Percentiles rank a stretch among this genome's conserved stretches.
These are phyloP conservation scores for Trapa bicornis DNA, from an alignment of 345 rosid genomes.

Conservation along the genomic window DNA sequence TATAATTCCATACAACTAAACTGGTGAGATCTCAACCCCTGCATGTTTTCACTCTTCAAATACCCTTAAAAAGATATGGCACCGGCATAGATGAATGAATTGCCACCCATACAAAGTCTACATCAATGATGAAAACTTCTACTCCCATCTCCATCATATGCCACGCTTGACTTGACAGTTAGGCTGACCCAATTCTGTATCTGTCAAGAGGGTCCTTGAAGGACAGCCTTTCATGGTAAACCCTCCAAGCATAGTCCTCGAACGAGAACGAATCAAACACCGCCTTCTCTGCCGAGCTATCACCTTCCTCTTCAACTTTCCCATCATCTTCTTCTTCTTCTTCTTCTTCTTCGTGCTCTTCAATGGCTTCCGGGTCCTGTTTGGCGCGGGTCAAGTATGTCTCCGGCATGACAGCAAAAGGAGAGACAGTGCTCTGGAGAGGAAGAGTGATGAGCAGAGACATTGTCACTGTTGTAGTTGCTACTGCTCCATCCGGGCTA, in stretches of 20 bases:
- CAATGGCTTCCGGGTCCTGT: slow-evolving; percentile 7
- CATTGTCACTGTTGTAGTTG: slow-evolving; percentile 24
- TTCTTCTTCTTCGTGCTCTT: not conserved
- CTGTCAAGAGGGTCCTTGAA: slow-evolving; percentile 60
- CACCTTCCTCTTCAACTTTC: slow-evolving; percentile 10
- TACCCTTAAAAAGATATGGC: no score
- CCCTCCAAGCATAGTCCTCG: slow-evolving; percentile 82
- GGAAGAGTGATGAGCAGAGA: slow-evolving; percentile 54
- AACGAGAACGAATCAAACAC: slow-evolving; percentile 44
- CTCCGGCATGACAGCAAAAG: slow-evolving; percentile 20
- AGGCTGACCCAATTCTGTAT: slow-evolving; percentile 19
- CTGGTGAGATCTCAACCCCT: no score
- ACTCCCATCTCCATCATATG: no score
- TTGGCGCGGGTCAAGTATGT: not conserved
- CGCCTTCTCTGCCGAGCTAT: slow-evolving; percentile 7
- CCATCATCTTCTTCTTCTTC: no score
- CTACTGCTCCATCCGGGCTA: not conserved
- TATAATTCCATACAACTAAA: no score
- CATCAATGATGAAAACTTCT: no score
- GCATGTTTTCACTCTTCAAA: no score
- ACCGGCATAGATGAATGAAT: no score
- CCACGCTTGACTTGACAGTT: no score
- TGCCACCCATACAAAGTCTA: no score
- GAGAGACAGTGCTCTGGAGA: slow-evolving; percentile 31
- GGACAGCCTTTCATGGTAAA: slow-evolving; percentile 46